phyloP scores from a whole-genome alignment of 2,329 filamentous ascomycete species.

The Thielaviopsis euricoi region DNA sequence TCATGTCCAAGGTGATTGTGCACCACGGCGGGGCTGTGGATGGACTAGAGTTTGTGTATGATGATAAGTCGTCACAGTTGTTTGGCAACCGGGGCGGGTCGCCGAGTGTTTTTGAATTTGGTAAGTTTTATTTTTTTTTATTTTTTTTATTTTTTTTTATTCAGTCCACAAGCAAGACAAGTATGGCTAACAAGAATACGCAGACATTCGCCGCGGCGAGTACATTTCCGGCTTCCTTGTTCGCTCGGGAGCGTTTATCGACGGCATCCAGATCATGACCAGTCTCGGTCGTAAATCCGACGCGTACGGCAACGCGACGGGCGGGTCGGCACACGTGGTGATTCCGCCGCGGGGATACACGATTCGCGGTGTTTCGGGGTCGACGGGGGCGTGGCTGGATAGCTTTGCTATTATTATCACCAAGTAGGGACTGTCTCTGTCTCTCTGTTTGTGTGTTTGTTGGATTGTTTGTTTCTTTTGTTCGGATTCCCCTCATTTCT shows the following conservation, averaged over 20 bases:
- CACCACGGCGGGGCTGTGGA: conserved; percentile 66
- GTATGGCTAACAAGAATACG: conserved; percentile 10
- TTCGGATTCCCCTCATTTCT: conserved; percentile 3
- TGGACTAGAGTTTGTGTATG: conserved; percentile 84
- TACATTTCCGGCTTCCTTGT: conserved; percentile 75
- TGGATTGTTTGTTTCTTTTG: conserved; percentile 3
- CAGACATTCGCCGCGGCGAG: conserved; percentile 50
- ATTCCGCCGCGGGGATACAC: conserved; percentile 80
- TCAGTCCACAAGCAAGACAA: too few species aligned
- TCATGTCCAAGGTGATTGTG: conserved; percentile 58
- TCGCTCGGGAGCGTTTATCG: conserved; percentile 65
- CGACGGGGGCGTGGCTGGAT: conserved; percentile 66
- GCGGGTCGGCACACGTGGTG: conserved; percentile 66
- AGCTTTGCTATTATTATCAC: conserved; percentile 62
- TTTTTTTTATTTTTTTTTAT: too few species aligned
- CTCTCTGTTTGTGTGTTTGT: conserved; percentile 3
- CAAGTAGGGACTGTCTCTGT: conserved; percentile 11
- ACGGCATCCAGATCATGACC: conserved; percentile 79
- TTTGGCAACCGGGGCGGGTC: conserved; percentile 71
- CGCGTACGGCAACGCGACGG: conserved; percentile 64
- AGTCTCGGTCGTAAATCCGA: conserved; percentile 74
- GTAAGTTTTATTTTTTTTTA: too few species aligned
- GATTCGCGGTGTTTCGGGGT: conserved; percentile 75
- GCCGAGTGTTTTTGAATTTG: conserved; percentile 55
- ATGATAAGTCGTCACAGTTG: conserved; percentile 67